Evolutionary conservation across 345 rosid species (phyloP).

Genomic region (Acer negundo): DNA sequence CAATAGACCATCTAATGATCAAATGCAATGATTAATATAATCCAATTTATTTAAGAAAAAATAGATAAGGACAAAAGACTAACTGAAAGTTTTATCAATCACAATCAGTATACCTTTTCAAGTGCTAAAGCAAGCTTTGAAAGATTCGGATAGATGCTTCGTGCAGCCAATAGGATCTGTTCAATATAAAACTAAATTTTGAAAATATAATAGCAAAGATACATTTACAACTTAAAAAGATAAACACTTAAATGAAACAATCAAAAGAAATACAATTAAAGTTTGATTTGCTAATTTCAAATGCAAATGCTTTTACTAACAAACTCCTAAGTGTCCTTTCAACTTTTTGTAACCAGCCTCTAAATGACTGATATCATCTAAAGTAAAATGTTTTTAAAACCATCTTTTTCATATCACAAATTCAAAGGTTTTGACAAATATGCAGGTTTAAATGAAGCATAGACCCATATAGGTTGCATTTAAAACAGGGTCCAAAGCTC

Average conservation of each 20-base stretch:
- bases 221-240: neutral
- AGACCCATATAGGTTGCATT: neutral
- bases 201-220: conserved; percentile 2
- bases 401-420: no score
- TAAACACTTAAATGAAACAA: neutral
- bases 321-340: neutral
- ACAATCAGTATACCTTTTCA: conserved; percentile 62
- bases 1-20: neutral
- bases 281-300: neutral
- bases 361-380: neutral
- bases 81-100: neutral
- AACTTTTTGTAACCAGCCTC: neutral
- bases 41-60: neutral
- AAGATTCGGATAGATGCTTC: conserved; percentile 78
- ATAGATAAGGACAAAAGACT: neutral
- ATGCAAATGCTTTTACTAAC: neutral
- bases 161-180: conserved; percentile 82
- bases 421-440: neutral
- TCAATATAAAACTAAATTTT: neutral
- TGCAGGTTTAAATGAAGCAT: neutral
- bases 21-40: neutral
- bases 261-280: neutral
- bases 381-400: no score
- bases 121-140: conserved; percentile 93
- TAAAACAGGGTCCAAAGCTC: no score